Base-by-base conservation (phyloP, 768 basidiomycete species). In the Multifurca ochricompacta region DNA sequence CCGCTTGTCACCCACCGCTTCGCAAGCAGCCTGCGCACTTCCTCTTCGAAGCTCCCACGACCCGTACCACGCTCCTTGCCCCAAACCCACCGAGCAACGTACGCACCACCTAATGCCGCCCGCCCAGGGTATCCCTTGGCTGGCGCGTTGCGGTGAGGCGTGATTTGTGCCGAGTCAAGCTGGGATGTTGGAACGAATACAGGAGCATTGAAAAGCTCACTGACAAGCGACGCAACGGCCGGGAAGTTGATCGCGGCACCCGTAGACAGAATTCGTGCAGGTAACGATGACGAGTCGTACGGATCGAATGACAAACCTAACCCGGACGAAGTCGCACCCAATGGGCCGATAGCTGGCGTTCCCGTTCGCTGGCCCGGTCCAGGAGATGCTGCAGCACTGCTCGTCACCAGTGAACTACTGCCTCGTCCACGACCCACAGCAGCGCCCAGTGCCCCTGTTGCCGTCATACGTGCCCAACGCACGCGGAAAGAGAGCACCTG, bases 171-270 rank as follows among this genome's bases (percentile, higher is more conserved):
- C 7, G 82, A 80, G 64, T 90, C 88, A 23, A 90, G 77, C 62
- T 91, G 88, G 1, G 83, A 81, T 34, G 70, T 73, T 0, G 89
- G 84, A 53, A 90, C 79, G 58, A 83, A 82, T 0, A 92, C 85
- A 0, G 85, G 80, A 0, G 88, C 80, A 59, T 91, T 88, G 73
- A 92, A 90, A 14, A 90, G 74, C 60, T 92, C 90, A 6, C 86
- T 85, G 8, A 86, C 79, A 39, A 91, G 72, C 59, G 88, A 86
- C 1, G 88, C 80, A 32, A 91, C 79, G 11, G 82, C 80, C 0
- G 90, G 90, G 69, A 91, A 92, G 67, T 88, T 89, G 2, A 86
- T 83, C 0, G 88, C 87, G 0, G 88, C 85, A 1, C 91, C 91
- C 0, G 83, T 83, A 1, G 84, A 78, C 37, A 92, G 66, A 23